Evolutionary conservation across 495 filamentous ascomycete genomes (phyloP).

Genomic region (Penicillium turbatum): DNA sequence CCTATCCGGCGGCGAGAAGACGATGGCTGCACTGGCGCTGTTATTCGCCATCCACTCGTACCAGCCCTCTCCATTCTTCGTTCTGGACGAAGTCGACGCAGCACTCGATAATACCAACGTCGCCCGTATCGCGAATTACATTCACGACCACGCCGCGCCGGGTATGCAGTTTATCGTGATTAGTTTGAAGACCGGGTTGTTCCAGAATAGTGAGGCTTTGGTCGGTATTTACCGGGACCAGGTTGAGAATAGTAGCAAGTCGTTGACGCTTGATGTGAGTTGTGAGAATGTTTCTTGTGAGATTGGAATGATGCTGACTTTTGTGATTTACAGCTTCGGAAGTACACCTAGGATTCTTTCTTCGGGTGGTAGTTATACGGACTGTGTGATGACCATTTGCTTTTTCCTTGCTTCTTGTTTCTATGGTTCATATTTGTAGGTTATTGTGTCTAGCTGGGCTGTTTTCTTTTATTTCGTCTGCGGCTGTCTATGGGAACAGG

Average conservation of each 20-base stretch:
- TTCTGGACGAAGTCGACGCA: conserved; percentile 96
- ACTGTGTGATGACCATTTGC: conserved; percentile 16
- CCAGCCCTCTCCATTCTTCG: conserved; percentile 94
- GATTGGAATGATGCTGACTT: not conserved
- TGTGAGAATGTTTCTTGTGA: conserved; percentile 1
- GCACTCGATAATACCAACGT: conserved; percentile 97
- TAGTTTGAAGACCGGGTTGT: conserved; percentile 85
- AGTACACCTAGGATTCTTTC: conserved; percentile 35
- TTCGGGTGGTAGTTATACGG: conserved; percentile 5
- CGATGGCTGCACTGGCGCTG: conserved; percentile 93
- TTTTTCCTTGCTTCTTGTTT: conserved; percentile 13
- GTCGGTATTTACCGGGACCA: conserved; percentile 96
- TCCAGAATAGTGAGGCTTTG: conserved; percentile 88
- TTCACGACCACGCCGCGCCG: conserved; percentile 86
- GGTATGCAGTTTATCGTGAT: conserved; percentile 99
- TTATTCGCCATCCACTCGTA: conserved; percentile 95
- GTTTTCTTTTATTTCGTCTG: conserved; percentile 6
- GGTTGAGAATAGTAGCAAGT: conserved; percentile 79
- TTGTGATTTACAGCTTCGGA: conserved; percentile 35
- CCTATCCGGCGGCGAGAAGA: conserved; percentile 95
- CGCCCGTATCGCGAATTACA: conserved; percentile 90
- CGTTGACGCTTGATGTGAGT: conserved; percentile 92
- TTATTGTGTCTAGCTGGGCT: conserved; percentile 19
- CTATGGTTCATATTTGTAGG: conserved; percentile 21
- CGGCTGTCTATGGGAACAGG: not conserved